phyloP scores from a whole-genome alignment of 2,329 filamentous ascomycete species.

The Onygena corvina region DNA sequence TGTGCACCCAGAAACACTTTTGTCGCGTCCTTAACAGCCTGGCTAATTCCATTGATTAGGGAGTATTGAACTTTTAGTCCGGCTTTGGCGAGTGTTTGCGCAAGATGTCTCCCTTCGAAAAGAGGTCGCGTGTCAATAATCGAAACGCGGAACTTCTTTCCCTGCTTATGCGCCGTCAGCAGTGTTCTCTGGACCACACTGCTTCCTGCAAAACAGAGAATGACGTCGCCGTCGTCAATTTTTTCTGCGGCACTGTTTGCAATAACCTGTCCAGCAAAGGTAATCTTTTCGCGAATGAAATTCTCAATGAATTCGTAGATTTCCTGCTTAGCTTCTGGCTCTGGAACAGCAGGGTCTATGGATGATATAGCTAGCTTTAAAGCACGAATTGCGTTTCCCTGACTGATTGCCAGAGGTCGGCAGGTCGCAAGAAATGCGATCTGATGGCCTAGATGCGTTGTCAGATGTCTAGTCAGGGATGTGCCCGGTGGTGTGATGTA shows the following conservation, averaged over 20 bases:
- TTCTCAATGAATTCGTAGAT: constrained; percentile 72
- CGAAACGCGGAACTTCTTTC: constrained; percentile 69
- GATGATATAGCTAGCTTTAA: constrained; percentile 86
- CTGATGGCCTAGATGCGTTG: constrained; percentile 83
- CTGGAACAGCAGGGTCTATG: constrained; percentile 73
- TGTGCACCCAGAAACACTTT: constrained; percentile 78
- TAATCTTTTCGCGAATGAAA: constrained; percentile 84
- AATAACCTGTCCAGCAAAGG: constrained; percentile 75
- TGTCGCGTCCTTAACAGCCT: constrained; percentile 58
- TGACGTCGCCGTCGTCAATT: constrained; percentile 65
- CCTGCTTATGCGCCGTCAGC: constrained; percentile 55
- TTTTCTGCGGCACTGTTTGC: constrained; percentile 61
- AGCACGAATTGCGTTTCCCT: constrained; percentile 93
- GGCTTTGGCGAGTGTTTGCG: constrained; percentile 54
- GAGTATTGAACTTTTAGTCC: constrained; percentile 72
- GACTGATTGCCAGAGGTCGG: constrained; percentile 88
- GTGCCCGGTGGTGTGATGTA: constrained; percentile 79
- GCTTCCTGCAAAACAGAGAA: constrained; percentile 78
- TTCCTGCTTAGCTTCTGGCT: constrained; percentile 66
- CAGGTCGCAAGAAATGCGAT: constrained; percentile 91
- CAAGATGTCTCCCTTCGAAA: constrained; percentile 59
- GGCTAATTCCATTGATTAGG: constrained; percentile 63
- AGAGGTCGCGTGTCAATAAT: constrained; percentile 66
- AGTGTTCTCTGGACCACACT: constrained; percentile 76
- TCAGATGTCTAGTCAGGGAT: constrained; percentile 80